Conservation (phyloP, 805 yeast species). For the Metschnikowia kunwiensis region DNA sequence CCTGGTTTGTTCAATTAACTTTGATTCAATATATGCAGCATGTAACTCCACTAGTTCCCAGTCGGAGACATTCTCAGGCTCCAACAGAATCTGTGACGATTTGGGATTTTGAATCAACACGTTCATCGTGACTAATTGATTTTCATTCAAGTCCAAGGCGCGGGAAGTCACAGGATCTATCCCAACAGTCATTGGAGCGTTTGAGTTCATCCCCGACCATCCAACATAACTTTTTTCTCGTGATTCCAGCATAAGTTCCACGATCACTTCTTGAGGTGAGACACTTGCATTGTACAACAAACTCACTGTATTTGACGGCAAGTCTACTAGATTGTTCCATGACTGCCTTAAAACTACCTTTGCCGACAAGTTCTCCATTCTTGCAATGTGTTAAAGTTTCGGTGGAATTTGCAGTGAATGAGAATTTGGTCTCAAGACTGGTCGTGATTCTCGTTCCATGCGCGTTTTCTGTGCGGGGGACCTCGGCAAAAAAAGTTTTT, state of each 20-base stretch:
- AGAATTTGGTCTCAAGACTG: too few relatives aligned
- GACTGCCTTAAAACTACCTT: constrained; percentile 28
- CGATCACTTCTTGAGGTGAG: constrained; percentile 55
- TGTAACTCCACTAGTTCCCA: constrained; percentile 90
- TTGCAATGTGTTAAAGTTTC: not conserved
- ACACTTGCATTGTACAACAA: constrained; percentile 50
- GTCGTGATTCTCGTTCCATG: not conserved
- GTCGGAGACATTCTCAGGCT: constrained; percentile 73
- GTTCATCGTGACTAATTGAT: constrained; percentile 36
- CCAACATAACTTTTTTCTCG: constrained; percentile 46
- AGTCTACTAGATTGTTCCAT: constrained; percentile 50
- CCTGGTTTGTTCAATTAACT: constrained; percentile 74
- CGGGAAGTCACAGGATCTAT: constrained; percentile 68
- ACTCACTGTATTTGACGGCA: constrained; percentile 49
- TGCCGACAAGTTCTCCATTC: constrained; percentile 38
- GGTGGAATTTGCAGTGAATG: not conserved
- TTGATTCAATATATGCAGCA: constrained; percentile 71
- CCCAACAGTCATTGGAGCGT: constrained; percentile 41
- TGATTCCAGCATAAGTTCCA: constrained; percentile 39
- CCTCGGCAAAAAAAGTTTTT: too few relatives aligned
- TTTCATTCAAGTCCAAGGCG: constrained; percentile 45
- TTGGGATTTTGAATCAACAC: constrained; percentile 48
- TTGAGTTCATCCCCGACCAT: constrained; percentile 60
- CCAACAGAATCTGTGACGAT: constrained; percentile 65
- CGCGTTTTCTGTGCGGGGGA: constrained; percentile 6